Evolutionary conservation across 352 stramenopile genomes (phyloP).

Genomic region (Phytophthora citrophthora): DNA sequence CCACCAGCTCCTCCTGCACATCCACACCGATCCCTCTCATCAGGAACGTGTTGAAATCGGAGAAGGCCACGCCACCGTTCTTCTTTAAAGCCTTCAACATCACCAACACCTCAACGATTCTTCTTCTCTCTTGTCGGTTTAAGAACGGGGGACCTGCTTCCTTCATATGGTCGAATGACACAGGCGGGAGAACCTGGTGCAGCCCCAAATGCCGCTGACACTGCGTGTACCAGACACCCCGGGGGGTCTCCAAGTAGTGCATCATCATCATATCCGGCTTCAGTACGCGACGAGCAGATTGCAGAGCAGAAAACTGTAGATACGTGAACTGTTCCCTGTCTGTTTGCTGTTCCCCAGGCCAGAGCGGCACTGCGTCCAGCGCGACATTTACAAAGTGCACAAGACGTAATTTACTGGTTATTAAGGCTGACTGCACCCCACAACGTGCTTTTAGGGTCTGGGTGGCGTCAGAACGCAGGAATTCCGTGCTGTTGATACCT

Average conservation of each 20-base stretch:
- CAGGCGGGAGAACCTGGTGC: conserved; percentile 43
- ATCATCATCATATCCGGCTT: conserved; percentile 42
- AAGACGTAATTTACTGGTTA: conserved; percentile 11
- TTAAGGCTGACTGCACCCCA: neutral
- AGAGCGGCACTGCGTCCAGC: conserved; percentile 27
- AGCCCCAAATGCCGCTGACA: conserved; percentile 51
- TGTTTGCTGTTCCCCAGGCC: conserved; percentile 1
- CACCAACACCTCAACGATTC: conserved; percentile 43
- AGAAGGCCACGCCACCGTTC: conserved; percentile 36
- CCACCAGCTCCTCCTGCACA: conserved; percentile 21
- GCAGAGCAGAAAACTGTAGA: conserved; percentile 46
- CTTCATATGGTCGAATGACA: conserved; percentile 19
- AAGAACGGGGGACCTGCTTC: neutral
- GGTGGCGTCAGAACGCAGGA: conserved; percentile 15
- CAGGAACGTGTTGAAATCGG: conserved; percentile 45
- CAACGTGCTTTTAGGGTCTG: conserved; percentile 1
- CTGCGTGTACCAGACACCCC: conserved; percentile 54
- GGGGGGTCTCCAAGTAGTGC: conserved; percentile 45
- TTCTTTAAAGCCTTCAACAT: conserved; percentile 45
- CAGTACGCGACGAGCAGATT: conserved; percentile 33
- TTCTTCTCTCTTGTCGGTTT: conserved; percentile 24
- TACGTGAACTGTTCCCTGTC: conserved; percentile 42
- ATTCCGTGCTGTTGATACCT: conserved; percentile 19
- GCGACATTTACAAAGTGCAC: conserved; percentile 49
- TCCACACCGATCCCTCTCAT: conserved; percentile 24